These are phyloP conservation scores for Trametes meyenii DNA, from an alignment of 768 basidiomycete genomes.

Conservation along the genomic window DNA sequence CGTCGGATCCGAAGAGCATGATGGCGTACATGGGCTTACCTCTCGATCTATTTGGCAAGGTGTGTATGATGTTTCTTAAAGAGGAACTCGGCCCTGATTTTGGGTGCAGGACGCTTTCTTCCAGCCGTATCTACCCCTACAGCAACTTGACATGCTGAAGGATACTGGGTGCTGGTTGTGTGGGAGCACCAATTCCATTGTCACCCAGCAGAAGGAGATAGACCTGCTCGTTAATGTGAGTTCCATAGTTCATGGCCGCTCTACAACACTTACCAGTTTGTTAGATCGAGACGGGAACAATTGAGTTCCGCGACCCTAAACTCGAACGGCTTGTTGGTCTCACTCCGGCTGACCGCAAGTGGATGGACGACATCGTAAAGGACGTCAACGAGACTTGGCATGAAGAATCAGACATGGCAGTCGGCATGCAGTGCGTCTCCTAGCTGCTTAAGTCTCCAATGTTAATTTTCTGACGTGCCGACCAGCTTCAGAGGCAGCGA, in stretches of 20 bases:
- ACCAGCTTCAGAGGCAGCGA: conserved; percentile 91
- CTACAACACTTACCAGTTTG: neutral
- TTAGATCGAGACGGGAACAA: conserved; percentile 83
- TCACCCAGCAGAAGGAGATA: conserved; percentile 90
- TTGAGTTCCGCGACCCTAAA: conserved; percentile 86
- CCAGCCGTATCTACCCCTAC: conserved; percentile 95
- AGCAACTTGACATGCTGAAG: conserved; percentile 88
- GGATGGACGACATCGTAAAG: conserved; percentile 94
- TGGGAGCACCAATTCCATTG: conserved; percentile 94
- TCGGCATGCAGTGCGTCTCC: conserved; percentile 64
- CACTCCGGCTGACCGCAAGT: conserved; percentile 92
- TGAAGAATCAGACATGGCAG: conserved; percentile 55
- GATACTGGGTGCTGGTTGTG: conserved; percentile 85
- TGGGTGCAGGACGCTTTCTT: conserved; percentile 81
- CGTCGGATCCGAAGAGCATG: conserved; percentile 90
- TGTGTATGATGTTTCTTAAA: conserved; percentile 29
- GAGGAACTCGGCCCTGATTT: neutral
- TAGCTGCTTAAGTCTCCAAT: neutral
- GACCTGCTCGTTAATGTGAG: conserved; percentile 88
- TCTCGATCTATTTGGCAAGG: conserved; percentile 90
- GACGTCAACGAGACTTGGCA: conserved; percentile 87
- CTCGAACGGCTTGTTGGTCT: conserved; percentile 77
- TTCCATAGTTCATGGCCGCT: conserved; percentile 2
- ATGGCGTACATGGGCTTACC: conserved; percentile 93
- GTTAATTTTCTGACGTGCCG: neutral